Evolutionary conservation across 108 stramenopile species (phyloP).

Genomic region (Pseudonitzschia multistriata): DNA sequence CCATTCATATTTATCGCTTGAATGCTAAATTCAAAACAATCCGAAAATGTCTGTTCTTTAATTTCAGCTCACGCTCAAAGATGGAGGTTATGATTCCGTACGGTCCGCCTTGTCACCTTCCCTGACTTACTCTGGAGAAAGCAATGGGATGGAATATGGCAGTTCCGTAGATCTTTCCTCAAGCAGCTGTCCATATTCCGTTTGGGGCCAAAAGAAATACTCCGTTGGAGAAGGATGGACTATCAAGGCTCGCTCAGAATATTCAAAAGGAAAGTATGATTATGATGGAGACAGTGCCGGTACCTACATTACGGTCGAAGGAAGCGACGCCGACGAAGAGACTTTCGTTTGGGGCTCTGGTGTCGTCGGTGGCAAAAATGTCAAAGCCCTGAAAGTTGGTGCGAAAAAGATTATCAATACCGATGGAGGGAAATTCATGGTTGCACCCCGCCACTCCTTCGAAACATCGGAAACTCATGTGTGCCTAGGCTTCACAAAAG

Average conservation of each 20-base stretch:
- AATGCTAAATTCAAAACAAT: no score
- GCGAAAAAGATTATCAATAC: slow-evolving; percentile 1
- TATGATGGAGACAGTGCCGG: not conserved
- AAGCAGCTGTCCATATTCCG: not conserved
- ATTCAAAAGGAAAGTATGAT: slow-evolving; percentile 1
- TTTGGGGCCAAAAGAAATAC: not conserved
- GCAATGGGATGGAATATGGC: not conserved
- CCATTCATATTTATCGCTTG: not conserved
- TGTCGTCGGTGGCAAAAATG: not conserved
- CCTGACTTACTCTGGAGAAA: not conserved
- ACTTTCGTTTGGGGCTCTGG: slow-evolving; percentile 5
- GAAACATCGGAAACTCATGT: not conserved
- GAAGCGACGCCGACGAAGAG: not conserved
- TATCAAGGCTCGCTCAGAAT: not conserved
- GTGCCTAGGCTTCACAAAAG: not conserved
- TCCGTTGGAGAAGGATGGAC: not conserved
- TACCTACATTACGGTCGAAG: slow-evolving; percentile 4
- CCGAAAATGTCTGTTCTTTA: not conserved
- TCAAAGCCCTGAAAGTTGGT: not conserved
- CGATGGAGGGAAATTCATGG: not conserved
- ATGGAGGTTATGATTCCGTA: not conserved
- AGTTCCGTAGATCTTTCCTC: not conserved
- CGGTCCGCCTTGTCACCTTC: not conserved
- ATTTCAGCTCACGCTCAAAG: not conserved
- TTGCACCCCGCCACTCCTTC: not conserved